Evolutionary conservation across 495 filamentous ascomycete species (phyloP).

Genomic region (Sordaria brevicollis): DNA sequence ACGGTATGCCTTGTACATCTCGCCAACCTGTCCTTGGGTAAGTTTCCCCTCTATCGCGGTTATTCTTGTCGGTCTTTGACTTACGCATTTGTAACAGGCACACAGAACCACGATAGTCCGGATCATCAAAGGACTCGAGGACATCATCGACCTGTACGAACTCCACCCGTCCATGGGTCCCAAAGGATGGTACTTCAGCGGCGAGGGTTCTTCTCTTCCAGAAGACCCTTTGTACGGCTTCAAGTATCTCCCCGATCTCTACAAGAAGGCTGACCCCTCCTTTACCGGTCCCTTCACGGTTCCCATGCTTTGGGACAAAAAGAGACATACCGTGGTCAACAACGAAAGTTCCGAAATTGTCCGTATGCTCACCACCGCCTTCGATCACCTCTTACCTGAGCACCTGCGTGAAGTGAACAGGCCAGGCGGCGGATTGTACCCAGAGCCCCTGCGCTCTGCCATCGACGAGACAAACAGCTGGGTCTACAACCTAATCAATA

Average conservation of each 20-base stretch:
- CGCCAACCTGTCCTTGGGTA: constrained; percentile 57
- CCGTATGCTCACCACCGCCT: constrained; percentile 54
- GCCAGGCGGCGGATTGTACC: constrained; percentile 41
- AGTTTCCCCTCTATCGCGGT: background rate
- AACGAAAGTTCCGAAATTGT: constrained; percentile 75
- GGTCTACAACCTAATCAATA: constrained; percentile 79
- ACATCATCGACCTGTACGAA: constrained; percentile 48
- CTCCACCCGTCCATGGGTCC: constrained; percentile 41
- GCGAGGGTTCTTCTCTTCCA: constrained; percentile 35
- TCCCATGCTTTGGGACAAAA: constrained; percentile 63
- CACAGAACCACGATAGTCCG: constrained; percentile 57
- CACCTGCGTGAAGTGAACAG: constrained; percentile 47
- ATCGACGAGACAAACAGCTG: constrained; percentile 74
- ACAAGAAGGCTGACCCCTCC: constrained; percentile 50
- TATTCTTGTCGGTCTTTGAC: background rate
- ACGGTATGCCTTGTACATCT: constrained; percentile 61
- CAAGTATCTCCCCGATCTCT: constrained; percentile 52
- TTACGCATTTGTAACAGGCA: constrained; percentile 23
- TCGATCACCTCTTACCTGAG: constrained; percentile 60
- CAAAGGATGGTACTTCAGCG: constrained; percentile 61
- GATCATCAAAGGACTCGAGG: constrained; percentile 53
- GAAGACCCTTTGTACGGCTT: constrained; percentile 55
- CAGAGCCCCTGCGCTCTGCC: constrained; percentile 41
- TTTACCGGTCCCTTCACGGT: constrained; percentile 62
- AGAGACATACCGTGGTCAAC: constrained; percentile 55